These are phyloP conservation scores for Amylocarpus encephaloides DNA, from an alignment of 2,329 filamentous ascomycete genomes.

Conservation along the genomic window DNA sequence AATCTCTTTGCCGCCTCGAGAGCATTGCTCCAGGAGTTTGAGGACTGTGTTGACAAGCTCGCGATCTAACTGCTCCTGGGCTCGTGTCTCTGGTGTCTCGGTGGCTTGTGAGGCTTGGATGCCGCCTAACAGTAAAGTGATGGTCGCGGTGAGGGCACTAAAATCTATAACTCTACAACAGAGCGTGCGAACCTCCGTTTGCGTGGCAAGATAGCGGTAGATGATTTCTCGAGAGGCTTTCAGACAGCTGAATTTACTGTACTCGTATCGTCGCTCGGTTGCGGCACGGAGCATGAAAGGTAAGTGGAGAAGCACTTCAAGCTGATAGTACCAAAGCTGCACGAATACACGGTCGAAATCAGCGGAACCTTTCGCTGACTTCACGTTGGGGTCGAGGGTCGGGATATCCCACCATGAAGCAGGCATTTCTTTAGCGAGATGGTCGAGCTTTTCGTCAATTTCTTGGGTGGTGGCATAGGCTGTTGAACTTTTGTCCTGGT, in stretches of 20 bases:
- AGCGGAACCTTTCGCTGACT: conserved; percentile 4
- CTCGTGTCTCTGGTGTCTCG: conserved; percentile 11
- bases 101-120: conserved; percentile 15
- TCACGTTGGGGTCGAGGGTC: conserved; percentile 9
- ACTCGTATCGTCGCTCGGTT: conserved; percentile 29
- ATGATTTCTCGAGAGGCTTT: conserved; percentile 27
- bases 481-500: conserved; percentile 18
- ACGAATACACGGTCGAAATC: conserved; percentile 24
- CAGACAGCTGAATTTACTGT: conserved; percentile 29
- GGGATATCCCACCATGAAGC: conserved; percentile 27
- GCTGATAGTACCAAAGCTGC: conserved; percentile 29
- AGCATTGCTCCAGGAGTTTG: conserved; percentile 19
- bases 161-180: conserved; percentile 30
- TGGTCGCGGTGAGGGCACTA: conserved; percentile 24
- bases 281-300: conserved; percentile 31
- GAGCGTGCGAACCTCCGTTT: conserved; percentile 16
- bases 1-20: conserved; percentile 15
- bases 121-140: conserved; percentile 26
- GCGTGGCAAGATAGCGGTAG: conserved; percentile 23
- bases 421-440: conserved; percentile 23
- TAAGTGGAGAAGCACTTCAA: conserved; percentile 26
- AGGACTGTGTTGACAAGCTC: conserved; percentile 21
- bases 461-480: conserved; percentile 28
- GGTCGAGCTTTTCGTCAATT: conserved; percentile 28
- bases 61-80: conserved; percentile 20